These are phyloP conservation scores for Penicillium decumbens DNA, from an alignment of 2,329 filamentous ascomycete genomes.

Conservation along the genomic window DNA sequence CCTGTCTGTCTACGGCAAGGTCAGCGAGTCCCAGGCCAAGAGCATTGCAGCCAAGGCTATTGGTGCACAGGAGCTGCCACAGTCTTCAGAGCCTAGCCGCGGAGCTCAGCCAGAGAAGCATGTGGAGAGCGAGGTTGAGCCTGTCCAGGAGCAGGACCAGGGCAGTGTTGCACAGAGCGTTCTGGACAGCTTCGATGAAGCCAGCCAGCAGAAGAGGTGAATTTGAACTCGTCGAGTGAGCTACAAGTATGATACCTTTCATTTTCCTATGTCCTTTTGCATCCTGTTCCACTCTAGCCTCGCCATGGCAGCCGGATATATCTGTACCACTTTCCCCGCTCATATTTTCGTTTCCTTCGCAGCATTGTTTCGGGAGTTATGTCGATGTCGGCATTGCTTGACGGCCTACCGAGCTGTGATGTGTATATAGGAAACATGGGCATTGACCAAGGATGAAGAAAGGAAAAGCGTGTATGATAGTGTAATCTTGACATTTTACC, in stretches of 20 bases:
- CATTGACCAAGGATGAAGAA: conserved; percentile 4
- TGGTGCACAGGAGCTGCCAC: conserved; percentile 22
- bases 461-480: conserved; percentile 16
- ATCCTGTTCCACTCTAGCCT: not conserved
- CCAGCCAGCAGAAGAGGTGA: conserved; percentile 30
- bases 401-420: conserved; percentile 3
- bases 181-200: conserved; percentile 47
- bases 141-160: conserved; percentile 18
- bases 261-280: conserved; percentile 1
- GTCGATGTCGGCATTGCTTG: conserved; percentile 2
- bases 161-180: conserved; percentile 47
- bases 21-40: conserved; percentile 73
- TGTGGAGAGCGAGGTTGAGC: conserved; percentile 9
- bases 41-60: conserved; percentile 48
- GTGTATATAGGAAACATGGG: conserved; percentile 15
- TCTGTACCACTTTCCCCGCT: conserved; percentile 6
- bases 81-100: conserved; percentile 7
- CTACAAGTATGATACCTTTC: conserved; percentile 1
- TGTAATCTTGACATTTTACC: not conserved
- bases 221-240: not conserved
- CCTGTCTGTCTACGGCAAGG: conserved; percentile 91
- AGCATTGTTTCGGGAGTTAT: conserved; percentile 15
- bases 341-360: conserved; percentile 1
- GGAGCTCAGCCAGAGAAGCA: conserved; percentile 4
- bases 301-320: not conserved